Conservation (phyloP, 1,284 basidiomycete genomes). For the Puccinia sorghi region DNA sequence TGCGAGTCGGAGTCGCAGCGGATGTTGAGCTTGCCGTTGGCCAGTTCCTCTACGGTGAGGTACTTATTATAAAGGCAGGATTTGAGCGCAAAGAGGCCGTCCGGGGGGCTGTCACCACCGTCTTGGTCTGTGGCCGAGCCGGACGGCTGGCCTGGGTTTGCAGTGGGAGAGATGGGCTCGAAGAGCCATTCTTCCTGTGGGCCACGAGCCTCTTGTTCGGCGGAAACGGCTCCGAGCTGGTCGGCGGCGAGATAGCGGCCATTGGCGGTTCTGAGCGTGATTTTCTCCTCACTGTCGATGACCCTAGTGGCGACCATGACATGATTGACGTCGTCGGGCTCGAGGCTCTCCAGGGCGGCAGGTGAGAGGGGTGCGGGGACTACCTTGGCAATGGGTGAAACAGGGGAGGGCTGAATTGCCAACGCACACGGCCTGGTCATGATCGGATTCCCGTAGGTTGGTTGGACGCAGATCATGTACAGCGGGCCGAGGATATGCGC, state of each 20-base stretch:
- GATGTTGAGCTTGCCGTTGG: constrained; percentile 65
- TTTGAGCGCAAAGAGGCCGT: constrained; percentile 78
- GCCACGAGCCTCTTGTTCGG: constrained; percentile 75
- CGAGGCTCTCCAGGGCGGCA: constrained; percentile 64
- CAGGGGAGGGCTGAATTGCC: constrained; percentile 51
- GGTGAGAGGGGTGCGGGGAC: constrained; percentile 23
- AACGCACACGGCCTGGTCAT: constrained; percentile 59
- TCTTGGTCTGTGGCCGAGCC: neutral
- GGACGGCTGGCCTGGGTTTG: constrained; percentile 72
- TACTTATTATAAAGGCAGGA: constrained; percentile 77
- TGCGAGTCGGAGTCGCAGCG: constrained; percentile 32
- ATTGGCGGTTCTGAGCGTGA: constrained; percentile 78
- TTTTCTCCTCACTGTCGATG: constrained; percentile 69
- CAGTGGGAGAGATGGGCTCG: constrained; percentile 62
- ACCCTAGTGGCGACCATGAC: constrained; percentile 83
- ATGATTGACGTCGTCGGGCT: constrained; percentile 74
- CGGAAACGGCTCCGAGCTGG: constrained; percentile 74
- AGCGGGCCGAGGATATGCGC: constrained; percentile 77
- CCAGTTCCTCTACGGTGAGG: constrained; percentile 75
- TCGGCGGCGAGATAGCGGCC: constrained; percentile 84
- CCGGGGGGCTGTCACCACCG: constrained; percentile 53
- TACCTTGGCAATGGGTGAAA: constrained; percentile 52
- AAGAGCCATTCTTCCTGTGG: constrained; percentile 83
- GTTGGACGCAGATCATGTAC: constrained; percentile 71
- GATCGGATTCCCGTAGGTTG: constrained; percentile 67